Conservation (phyloP, 257 asterid species). For the Eucommia ulmoides region DNA sequence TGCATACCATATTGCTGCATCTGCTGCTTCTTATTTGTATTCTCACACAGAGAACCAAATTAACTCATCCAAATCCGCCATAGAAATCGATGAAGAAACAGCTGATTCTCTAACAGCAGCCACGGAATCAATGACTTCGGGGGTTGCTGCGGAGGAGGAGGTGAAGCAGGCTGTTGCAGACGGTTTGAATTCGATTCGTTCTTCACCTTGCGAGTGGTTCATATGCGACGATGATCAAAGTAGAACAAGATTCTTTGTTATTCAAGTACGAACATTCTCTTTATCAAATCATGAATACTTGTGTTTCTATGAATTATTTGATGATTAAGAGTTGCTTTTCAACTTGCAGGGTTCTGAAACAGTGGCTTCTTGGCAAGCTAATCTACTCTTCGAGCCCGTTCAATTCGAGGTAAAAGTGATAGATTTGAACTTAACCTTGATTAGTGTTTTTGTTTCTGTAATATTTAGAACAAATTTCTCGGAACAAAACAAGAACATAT, state of each 20-base stretch:
- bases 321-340: constrained; percentile 5
- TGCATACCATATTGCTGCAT: constrained; percentile 83
- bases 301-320: not conserved
- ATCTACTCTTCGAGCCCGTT: constrained; percentile 84
- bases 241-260: constrained; percentile 72
- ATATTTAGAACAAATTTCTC: too few species aligned
- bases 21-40: constrained; percentile 90
- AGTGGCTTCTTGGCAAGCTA: constrained; percentile 94
- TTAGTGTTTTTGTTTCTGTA: too few species aligned
- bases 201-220: constrained; percentile 96
- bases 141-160: constrained; percentile 96
- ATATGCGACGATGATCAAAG: constrained; percentile 76
- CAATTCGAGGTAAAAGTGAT: constrained; percentile 66
- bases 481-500: too few species aligned
- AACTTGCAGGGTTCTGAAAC: constrained; percentile 80
- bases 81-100: constrained; percentile 19
- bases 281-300: too few species aligned
- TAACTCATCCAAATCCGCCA: constrained; percentile 18
- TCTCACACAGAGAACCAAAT: constrained; percentile 69
- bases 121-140: constrained; percentile 83
- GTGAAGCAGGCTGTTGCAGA: constrained; percentile 97
- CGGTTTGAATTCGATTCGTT: constrained; percentile 56
- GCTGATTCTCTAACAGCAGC: constrained; percentile 68
- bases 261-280: constrained; percentile 44
- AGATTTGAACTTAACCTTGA: too few species aligned